A percentile compares a stretch with the other conserved stretches of the same genome.
phyloP scores from a whole-genome alignment of 108 stramenopile species.

The Parietichytrium sp. region DNA sequence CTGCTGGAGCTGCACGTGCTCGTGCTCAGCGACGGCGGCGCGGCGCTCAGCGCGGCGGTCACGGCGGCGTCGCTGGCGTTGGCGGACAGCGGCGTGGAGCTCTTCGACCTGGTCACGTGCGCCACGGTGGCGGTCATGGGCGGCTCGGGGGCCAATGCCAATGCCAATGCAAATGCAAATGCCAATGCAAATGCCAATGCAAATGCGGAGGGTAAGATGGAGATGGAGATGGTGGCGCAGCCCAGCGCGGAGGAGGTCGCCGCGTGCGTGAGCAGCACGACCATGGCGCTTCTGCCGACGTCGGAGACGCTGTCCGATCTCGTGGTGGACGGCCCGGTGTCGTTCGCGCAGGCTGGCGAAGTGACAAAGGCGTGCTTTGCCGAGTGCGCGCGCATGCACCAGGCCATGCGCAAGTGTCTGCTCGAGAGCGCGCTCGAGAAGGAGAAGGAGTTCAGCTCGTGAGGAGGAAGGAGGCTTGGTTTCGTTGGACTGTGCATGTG shows the following conservation, averaged over 20 bases:
- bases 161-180: too few species aligned
- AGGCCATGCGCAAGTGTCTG: background rate
- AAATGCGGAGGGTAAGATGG: too few species aligned
- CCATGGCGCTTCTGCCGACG: constrained; percentile 8
- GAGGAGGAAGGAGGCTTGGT: too few species aligned
- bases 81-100: constrained; percentile 29
- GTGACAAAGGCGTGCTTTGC: background rate
- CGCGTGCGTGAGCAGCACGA: background rate
- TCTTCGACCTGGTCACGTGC: background rate
- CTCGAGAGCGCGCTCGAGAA: too few species aligned
- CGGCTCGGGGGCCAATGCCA: background rate
- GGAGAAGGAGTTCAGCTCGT: too few species aligned
- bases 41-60: background rate
- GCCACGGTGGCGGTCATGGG: background rate
- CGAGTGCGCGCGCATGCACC: background rate
- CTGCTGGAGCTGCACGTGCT: constrained; percentile 8
- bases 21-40: constrained; percentile 28
- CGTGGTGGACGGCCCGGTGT: background rate
- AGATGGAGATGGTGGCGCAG: too few species aligned
- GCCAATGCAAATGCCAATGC: too few species aligned
- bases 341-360: background rate
- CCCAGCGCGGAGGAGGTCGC: background rate
- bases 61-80: background rate
- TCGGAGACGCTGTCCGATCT: background rate
- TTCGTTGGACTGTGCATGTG: too few species aligned